These are phyloP conservation scores for Magnaporthiopsis poae DNA, from an alignment of 2,329 filamentous ascomycete species.

Conservation along the genomic window DNA sequence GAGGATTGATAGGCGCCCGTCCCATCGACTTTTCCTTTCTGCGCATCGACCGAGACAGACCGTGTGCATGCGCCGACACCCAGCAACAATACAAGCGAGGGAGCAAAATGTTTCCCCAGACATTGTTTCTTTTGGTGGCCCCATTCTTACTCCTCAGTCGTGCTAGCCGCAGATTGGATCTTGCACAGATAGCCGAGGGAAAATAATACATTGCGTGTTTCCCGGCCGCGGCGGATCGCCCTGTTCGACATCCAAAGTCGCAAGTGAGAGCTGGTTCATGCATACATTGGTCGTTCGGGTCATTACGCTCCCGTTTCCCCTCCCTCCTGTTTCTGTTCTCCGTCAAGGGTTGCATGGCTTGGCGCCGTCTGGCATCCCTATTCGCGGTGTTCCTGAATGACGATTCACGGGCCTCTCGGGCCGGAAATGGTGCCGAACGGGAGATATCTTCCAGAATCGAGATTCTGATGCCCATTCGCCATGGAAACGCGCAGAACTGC, in stretches of 20 bases:
- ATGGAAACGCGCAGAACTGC: background rate
- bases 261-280: background rate
- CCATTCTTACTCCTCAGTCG: background rate
- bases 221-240: background rate
- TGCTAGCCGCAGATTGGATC: background rate
- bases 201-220: background rate
- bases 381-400: background rate
- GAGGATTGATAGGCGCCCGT: background rate
- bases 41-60: background rate
- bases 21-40: background rate
- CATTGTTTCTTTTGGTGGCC: background rate
- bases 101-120: background rate
- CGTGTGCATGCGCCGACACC: background rate
- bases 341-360: background rate
- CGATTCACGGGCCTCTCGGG: background rate
- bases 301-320: background rate
- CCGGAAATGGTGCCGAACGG: background rate
- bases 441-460: background rate
- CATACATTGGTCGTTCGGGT: background rate
- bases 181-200: background rate
- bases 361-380: background rate
- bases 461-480: background rate
- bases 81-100: background rate
- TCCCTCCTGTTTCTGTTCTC: background rate
- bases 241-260: background rate